Base-by-base conservation (phyloP, 2,329 filamentous ascomycete species). In the Orbilia brochopaga region DNA sequence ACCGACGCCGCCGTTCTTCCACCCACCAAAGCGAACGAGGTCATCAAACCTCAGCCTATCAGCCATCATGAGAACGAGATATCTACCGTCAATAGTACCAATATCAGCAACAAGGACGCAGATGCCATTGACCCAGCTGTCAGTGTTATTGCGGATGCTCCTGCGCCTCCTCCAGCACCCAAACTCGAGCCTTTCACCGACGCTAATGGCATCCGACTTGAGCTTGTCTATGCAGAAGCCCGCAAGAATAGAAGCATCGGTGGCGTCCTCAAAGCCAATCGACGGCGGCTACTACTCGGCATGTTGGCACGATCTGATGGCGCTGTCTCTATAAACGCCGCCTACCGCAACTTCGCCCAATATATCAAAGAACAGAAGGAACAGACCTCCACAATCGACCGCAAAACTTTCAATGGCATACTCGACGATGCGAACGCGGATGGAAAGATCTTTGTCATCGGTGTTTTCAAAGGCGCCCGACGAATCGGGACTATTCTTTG, bases 181-280 rank as follows among this genome's bases (percentile, higher is more conserved):
- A 64, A 64, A 15, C 59, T 70, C 13, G 46, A 64, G 13, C 66
- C 66, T 23, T 59, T 64, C 40, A 64, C 54, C 23, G 54, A 54
- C 13, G 48, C 32, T 1, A 32, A 70, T 32, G 66, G 66, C n/a
- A 52, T 64, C 23, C 59, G 66, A 10, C 23, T 70, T 11, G 66
- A 70, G 50, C 32, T 70, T 8, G 37, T 70, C n/a, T 46, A 32
- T 30, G 54, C 66, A 6, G 66, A 62, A 19, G 40, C 44, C 32
- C 66, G 66, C 40, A 70, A 70, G 27, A 70, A 70, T n/a, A 57
- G 59, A 35, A 64, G 66, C 23, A 63, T 70, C 32, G 66, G 66
- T 13, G 66, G 66, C 46, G 66, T 70, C 30, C 66, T 70, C n/a
- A 70, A 46, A 46, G 66, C 66, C n/a, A 70, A 55, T 37, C 46